Conservation (phyloP, 495 filamentous ascomycete species). For the Neurospora sp. region DNA sequence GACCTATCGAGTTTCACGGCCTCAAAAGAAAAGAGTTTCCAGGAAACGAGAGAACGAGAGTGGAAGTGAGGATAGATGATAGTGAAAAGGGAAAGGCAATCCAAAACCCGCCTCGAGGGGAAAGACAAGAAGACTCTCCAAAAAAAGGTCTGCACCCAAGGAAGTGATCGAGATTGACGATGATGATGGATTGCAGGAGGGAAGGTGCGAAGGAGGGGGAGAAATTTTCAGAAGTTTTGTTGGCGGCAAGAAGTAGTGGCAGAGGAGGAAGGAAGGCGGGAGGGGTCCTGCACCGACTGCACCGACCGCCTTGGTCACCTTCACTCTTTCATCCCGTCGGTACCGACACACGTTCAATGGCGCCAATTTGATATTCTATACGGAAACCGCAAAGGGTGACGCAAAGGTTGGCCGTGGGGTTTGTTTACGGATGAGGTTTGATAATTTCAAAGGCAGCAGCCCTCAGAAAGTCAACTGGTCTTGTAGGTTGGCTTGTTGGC, state of each 20-base stretch:
- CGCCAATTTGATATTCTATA: neutral
- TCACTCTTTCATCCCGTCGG: neutral
- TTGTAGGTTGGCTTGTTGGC: neutral
- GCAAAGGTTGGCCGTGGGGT: neutral
- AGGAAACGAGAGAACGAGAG: conserved; percentile 5
- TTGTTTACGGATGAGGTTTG: conserved; percentile 1
- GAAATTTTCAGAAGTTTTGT: neutral
- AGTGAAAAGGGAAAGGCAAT: neutral
- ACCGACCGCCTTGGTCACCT: neutral
- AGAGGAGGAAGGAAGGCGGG: neutral
- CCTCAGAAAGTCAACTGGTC: neutral
- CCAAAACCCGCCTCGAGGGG: neutral
- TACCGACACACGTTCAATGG: neutral
- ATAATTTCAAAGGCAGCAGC: conserved; percentile 1
- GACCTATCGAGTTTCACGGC: neutral
- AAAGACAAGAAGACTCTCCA: neutral
- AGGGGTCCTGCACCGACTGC: neutral
- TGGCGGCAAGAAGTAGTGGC: neutral
- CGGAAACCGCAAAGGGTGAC: neutral
- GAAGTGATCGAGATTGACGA: neutral
- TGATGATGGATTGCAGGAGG: neutral
- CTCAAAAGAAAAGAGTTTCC: neutral
- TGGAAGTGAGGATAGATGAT: neutral
- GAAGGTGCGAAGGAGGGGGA: neutral
- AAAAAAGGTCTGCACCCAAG: neutral